Evolutionary conservation across 2,329 filamentous ascomycete genomes (phyloP).

Genomic region (Lizonia empirigonia): DNA sequence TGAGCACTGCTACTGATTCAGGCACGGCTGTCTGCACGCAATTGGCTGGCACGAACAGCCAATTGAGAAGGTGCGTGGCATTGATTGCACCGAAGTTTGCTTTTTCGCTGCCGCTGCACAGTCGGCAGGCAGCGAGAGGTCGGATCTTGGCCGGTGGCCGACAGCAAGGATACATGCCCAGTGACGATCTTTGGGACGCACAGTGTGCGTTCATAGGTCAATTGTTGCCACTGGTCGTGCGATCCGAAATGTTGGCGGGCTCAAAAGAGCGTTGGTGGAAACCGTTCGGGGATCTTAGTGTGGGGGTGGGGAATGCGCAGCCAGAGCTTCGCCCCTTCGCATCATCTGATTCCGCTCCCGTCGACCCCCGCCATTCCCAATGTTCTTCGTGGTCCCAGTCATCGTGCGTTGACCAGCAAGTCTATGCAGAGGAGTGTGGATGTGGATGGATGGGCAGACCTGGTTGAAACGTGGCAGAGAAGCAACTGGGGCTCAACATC

Average conservation of each 20-base stretch:
- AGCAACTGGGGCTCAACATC: neutral
- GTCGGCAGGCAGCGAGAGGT: conserved; percentile 29
- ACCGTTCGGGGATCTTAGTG: conserved; percentile 43
- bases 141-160: conserved; percentile 43
- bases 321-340: conserved; percentile 28
- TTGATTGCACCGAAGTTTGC: conserved; percentile 37
- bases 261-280: conserved; percentile 41
- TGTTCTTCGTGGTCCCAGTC: conserved; percentile 41
- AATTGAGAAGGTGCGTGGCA: conserved; percentile 35
- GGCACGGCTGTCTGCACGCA: conserved; percentile 42
- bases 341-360: conserved; percentile 45
- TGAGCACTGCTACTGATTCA: conserved; percentile 39
- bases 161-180: conserved; percentile 40
- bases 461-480: conserved; percentile 44
- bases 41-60: conserved; percentile 26
- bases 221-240: conserved; percentile 39
- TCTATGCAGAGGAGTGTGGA: conserved; percentile 32
- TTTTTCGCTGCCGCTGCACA: conserved; percentile 33
- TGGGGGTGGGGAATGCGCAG: conserved; percentile 45
- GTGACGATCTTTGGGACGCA: conserved; percentile 45
- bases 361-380: conserved; percentile 25
- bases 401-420: conserved; percentile 19
- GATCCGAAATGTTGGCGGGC: conserved; percentile 41
- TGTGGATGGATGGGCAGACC: conserved; percentile 27
- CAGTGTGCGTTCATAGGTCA: conserved; percentile 37